Base-by-base conservation (phyloP, 2,329 filamentous ascomycete genomes). In the Colletotrichum scovillei region DNA sequence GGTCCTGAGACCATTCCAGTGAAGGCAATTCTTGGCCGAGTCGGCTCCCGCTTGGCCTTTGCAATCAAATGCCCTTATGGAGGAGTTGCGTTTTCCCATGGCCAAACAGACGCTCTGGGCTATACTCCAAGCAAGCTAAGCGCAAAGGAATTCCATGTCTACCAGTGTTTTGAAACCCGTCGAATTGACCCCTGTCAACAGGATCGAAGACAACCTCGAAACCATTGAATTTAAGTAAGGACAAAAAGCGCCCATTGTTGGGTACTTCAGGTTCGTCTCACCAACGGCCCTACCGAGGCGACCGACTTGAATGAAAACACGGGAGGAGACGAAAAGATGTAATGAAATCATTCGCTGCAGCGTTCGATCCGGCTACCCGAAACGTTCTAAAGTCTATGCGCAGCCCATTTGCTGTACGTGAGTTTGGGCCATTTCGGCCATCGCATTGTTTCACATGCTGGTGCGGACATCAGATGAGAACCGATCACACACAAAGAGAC, bases 391-490 rank as follows among this genome's bases (percentile, higher is more conserved):
- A 42, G 59, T 38, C 59, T n/a, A 64, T 59, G 56, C 60, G 32
- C 46, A 26, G 16, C 28, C 55, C 32, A 70, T 60, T 57, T 30
- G 55, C 60, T 57, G 60, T 24, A 26, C 19, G 16, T 14, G 46
- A 65, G 70, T 62, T 73, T 70, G 32, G 70, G 46, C 56, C 60
- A 30, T 38, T 69, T 67, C 56, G 53, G 46, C 32, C 66, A 32
- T 56, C 60, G 46, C 67, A 66, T 38, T 32, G 70, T 73, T 73
- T 73, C 70, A 73, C 19, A 62, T 62, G 55, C 55, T n/a, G 67
- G 55, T 32, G 53, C 32, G 49, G 28, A 66, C 60, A 73, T 70
- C 55, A 66, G 67, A 73, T 56, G 67, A 59, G 56, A 55, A 70
- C 60, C 57, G 67, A 66, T 66, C 70, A 69, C 22, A 65, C 67